Evolutionary conservation across 495 filamentous ascomycete genomes (phyloP).

Genomic region (Talaromyces ruber): DNA sequence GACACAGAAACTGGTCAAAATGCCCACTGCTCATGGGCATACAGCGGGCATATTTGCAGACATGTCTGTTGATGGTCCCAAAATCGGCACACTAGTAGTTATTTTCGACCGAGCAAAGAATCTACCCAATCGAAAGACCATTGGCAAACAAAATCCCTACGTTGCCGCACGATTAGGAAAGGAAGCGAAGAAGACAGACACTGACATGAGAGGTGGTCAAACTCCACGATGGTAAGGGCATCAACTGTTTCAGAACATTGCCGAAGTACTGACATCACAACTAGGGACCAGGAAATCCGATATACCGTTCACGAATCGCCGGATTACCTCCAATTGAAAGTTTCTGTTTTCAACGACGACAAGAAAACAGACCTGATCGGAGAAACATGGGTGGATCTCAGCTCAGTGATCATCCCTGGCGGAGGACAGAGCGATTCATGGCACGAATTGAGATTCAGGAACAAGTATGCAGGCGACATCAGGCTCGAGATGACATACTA

Average conservation of each 20-base stretch:
- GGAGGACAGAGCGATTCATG: constrained; percentile 90
- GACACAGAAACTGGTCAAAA: constrained; percentile 23
- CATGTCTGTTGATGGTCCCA: constrained; percentile 88
- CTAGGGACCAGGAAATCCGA: constrained; percentile 93
- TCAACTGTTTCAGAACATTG: not conserved
- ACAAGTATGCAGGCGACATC: constrained; percentile 92
- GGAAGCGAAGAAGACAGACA: constrained; percentile 95
- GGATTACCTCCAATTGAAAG: constrained; percentile 89
- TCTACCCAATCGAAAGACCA: constrained; percentile 87
- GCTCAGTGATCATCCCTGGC: constrained; percentile 70
- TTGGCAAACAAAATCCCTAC: constrained; percentile 98
- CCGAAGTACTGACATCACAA: constrained; percentile 1
- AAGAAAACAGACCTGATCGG: constrained; percentile 94
- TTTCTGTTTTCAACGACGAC: constrained; percentile 96
- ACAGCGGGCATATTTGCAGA: constrained; percentile 94
- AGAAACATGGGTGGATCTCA: constrained; percentile 79
- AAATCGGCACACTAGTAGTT: constrained; percentile 86
- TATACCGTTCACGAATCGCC: constrained; percentile 94
- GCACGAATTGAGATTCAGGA: constrained; percentile 77
- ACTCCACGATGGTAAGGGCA: constrained; percentile 80
- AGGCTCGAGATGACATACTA: constrained; percentile 95
- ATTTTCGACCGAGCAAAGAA: constrained; percentile 94
- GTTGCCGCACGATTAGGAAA: constrained; percentile 91
- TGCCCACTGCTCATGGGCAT: constrained; percentile 43
- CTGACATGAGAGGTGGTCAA: constrained; percentile 89